Evolutionary conservation across 768 basidiomycete species (phyloP), one percentile per base, ranked within the genome.

Genomic region (Boletus edulis): DNA sequence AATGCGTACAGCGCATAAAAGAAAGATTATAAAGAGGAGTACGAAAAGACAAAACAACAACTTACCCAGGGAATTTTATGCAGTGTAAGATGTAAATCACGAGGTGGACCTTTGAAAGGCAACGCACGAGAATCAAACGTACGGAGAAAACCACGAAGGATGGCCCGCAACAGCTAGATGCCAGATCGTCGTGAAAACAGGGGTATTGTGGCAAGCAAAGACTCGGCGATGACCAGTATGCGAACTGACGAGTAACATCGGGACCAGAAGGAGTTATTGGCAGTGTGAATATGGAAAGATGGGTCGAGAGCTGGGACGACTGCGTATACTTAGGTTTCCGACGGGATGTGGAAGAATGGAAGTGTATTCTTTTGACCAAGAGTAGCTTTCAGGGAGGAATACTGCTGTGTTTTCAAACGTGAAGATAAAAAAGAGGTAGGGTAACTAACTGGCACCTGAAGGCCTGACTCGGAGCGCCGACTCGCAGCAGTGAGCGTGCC

Each of bases 91-190:
- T 80, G 61, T 97, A 98, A 38, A 92, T 89, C 27, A 85, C 63
- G 24, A 93, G 78, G 65, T 98, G 96, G 10, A 90, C 78, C 86
- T 94, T 59, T 5, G n/a, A 43, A 31, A 11, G 31, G 10, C 7
- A 18, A 39, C 1, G 41, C 20, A 39, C 56, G 39, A 38, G 42
- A 40, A 34, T 22, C 4, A 22, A 41, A 69, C 87, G 45, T 62
- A 94, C 94, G n/a, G 88, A 90, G 71, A 98, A 98, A 17, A 90
- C 90, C 79, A 94, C 87, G 22, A 32, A 98, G 76, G 79, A 97
- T 98, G 75, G 22, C 31, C 97, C 78, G 77, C 96, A 96, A 98
- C 90, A 49, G 43, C 42, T 39, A n/a, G 14, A 43, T 3, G 22
- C 35, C 6, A 43, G 46, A 4, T 31, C 24, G 8, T 42, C 13